Percentiles rank a stretch among this genome's conserved stretches.
Conservation (phyloP, 192 early-diverging fungal species). For the Endogone sp. region DNA sequence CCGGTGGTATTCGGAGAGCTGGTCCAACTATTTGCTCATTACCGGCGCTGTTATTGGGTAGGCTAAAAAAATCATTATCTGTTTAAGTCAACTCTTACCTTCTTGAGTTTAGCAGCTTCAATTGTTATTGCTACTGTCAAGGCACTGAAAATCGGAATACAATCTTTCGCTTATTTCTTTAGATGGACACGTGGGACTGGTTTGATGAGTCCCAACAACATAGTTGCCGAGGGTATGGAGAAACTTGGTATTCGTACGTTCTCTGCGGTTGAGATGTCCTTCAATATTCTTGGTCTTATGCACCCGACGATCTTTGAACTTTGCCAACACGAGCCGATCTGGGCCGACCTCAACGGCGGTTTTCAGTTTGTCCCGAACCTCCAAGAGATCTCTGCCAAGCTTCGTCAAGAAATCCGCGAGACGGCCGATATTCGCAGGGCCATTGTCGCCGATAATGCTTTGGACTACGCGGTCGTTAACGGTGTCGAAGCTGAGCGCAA, state of each 20-base stretch:
- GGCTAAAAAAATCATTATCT: neutral
- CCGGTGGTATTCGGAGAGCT: slow-evolving; percentile 88
- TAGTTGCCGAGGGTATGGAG: slow-evolving; percentile 86
- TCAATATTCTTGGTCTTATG: slow-evolving; percentile 86
- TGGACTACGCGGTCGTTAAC: slow-evolving; percentile 75
- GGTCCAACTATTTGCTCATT: slow-evolving; percentile 83
- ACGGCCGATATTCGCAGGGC: slow-evolving; percentile 85
- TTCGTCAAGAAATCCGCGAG: slow-evolving; percentile 78
- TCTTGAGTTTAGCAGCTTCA: too few relatives aligned
- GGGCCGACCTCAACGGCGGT: slow-evolving; percentile 90
- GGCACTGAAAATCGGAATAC: too few relatives aligned
- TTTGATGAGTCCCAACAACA: slow-evolving; percentile 89
- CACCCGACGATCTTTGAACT: slow-evolving; percentile 74
- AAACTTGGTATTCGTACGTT: slow-evolving; percentile 87
- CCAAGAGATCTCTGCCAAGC: slow-evolving; percentile 68
- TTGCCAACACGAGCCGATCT: slow-evolving; percentile 72
- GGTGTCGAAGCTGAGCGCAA: slow-evolving; percentile 69
- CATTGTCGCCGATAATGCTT: slow-evolving; percentile 67
- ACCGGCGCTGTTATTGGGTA: slow-evolving; percentile 89
- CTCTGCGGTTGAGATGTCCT: slow-evolving; percentile 89
- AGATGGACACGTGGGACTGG: slow-evolving; percentile 94
- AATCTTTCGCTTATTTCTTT: neutral
- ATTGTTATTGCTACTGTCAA: neutral
- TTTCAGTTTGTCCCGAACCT: slow-evolving; percentile 84
- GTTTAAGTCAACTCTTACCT: too few relatives aligned